Evolutionary conservation across 2,329 filamentous ascomycete species (phyloP), one percentile per base, ranked within the genome.

Genomic region (Hyphodiscus sp.): DNA sequence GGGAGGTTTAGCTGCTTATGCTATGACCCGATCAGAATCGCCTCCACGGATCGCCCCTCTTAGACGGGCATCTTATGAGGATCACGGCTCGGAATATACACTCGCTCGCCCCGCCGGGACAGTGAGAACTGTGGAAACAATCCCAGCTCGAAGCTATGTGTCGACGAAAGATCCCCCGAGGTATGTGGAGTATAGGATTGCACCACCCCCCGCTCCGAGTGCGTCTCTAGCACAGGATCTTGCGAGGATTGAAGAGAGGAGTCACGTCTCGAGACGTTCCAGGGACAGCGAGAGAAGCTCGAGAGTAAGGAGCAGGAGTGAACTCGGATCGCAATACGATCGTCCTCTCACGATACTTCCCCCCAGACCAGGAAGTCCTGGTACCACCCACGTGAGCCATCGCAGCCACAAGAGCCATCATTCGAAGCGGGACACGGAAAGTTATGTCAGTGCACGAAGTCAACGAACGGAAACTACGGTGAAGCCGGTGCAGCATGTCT

Each of bases 1-100:
- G 18, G 87, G 87, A 41, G 87, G 85, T 38, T 87, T 86, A 10
- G 74, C 88, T 42, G 86, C 88, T 10, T 95, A 94, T 70, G 83
- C 82, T 20, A 84, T 90, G 73, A 77, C 83, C 58, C 83, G 80
- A 60, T 76, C 77, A 55, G 83, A 87, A 45, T 59, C 61, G 5
- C 60, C 65, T 13, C 47, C 29, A 8, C 47, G 52, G 42, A 20
- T 10, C 30, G 19, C 44, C 0, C 38, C 43, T 26, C 53, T 38
- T 18, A 19, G 51, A 0, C 41, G 53, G 6, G 38, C 49, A 29
- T 52, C 49, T 2, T 49, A 55, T n/a, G 45, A 20, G 10, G 45
- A 46, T 9, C 45, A 29, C 45, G 7, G 11, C 11, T 38, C 33
- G 16, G 18, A 18, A 26, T 50, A 45, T 20, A 13, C 26, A 15